phyloP scores from a whole-genome alignment of 208 protist species.

The Crithidia brevicula region DNA sequence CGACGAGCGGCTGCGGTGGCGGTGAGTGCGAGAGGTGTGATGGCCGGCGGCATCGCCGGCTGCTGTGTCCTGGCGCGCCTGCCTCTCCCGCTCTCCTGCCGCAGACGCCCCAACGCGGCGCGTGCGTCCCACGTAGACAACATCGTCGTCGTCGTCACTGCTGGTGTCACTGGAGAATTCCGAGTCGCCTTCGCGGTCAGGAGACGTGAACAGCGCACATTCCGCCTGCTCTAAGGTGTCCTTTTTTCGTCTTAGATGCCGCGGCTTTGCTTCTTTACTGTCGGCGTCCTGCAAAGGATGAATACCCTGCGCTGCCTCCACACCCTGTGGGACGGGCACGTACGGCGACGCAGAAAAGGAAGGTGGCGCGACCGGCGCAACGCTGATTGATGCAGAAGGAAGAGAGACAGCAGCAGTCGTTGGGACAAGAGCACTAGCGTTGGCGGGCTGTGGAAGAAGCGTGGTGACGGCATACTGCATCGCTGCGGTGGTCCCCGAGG shows the following conservation, averaged over 20 bases:
- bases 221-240: neutral
- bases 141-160: neutral
- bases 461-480: slow-evolving; percentile 14
- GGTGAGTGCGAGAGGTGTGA: neutral
- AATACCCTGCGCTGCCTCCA: too few relatives aligned
- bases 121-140: slow-evolving; percentile 6
- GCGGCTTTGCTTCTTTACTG: neutral
- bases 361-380: neutral
- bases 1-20: neutral
- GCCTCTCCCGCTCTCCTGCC: neutral
- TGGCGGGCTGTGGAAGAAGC: neutral
- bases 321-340: too few relatives aligned
- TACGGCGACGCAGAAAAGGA: too few relatives aligned
- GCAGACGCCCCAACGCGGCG: neutral
- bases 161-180: neutral
- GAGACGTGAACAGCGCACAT: slow-evolving; percentile 3
- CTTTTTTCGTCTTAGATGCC: neutral
- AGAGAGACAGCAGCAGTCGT: neutral
- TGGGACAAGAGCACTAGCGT: too few relatives aligned
- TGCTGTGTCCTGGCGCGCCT: neutral
- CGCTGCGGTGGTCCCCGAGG: too few relatives aligned
- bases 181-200: neutral
- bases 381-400: neutral
- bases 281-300: too few relatives aligned
- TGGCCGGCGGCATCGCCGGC: neutral